Evolutionary conservation across 495 filamentous ascomycete species (phyloP), one percentile per base, ranked within the genome.

Genomic region (Staphylotrichum longicolle): DNA sequence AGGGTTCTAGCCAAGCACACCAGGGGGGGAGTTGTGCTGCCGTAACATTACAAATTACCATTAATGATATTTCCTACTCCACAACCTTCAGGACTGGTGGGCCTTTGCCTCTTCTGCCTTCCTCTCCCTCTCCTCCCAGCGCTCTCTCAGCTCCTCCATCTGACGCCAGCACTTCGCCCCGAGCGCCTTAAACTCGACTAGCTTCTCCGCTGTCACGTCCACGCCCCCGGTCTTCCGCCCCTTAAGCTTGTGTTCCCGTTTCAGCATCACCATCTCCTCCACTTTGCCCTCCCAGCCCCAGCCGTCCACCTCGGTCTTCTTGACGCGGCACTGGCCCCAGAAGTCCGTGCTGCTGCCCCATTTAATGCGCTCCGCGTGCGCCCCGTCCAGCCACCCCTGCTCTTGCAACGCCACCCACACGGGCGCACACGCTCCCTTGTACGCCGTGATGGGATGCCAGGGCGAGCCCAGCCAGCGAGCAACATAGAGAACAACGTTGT

Each of bases 381-480:
- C 59, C 8, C 78, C 78, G 66, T 91, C 88, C 34, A 98, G 75
- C 45, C 77, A 78, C 2, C 76, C 74, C 61, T 90, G 84, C n/a
- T 85, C 74, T 8, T 85, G 80, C 33, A 97, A 80, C 1, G 90
- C 87, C 14, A 96, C 75, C 87, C 90, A 96, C 44, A 89, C 85
- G 0, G 90, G 82, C 0, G 91, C 82, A 61, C 74, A 79, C 5
- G 93, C 91, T 42, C 88, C 93, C n/a, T 83, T 81, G 76, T 96
- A 95, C 0, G 88, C 77, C 14, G 79, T 82, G 53, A 90, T 75
- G 1, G 84, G 80, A 74, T 98, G 90, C 91, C 91, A 98, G 34
- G 91, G 90, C 3, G 90, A 93, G 30, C 92, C 91, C 20, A 94
- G 74, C 78, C 85, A 86, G 64, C 94, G 88, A 11, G 86, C 86